phyloP scores from a whole-genome alignment of 169 alveolate genomes.

The Theileria annulata region DNA sequence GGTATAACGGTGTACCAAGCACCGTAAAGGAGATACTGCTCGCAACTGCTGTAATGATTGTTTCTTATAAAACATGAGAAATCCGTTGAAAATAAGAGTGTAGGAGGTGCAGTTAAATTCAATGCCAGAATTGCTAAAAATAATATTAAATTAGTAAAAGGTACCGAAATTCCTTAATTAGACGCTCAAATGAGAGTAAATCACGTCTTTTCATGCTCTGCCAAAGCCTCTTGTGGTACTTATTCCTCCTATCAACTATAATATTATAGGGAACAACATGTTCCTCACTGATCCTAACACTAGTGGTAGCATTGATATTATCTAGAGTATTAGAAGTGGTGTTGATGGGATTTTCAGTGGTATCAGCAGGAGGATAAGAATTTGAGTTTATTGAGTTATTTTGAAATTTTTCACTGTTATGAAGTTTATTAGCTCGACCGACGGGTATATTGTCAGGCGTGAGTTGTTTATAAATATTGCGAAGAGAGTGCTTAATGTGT shows the following conservation, averaged over 20 bases:
- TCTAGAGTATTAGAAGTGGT: not conserved
- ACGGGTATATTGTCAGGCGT: not conserved
- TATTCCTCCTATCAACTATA: slow-evolving; percentile 20
- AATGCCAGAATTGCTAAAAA: slow-evolving; percentile 13
- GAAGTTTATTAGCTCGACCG: not conserved
- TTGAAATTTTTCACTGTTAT: not conserved
- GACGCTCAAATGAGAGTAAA: slow-evolving; percentile 20
- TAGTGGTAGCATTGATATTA: not conserved
- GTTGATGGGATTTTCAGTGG: not conserved
- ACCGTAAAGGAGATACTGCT: not conserved
- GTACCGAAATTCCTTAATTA: slow-evolving; percentile 24
- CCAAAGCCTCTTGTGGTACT: slow-evolving; percentile 46
- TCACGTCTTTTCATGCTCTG: slow-evolving; percentile 45
- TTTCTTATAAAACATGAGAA: slow-evolving; percentile 27
- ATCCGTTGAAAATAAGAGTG: slow-evolving; percentile 54
- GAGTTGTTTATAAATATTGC: slow-evolving; percentile 44
- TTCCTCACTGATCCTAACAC: not conserved
- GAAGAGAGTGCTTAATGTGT: slow-evolving; percentile 39
- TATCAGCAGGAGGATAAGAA: not conserved
- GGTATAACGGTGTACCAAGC: not conserved
- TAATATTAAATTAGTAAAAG: too few species aligned
- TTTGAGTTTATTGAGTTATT: not conserved
- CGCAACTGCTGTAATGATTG: not conserved
- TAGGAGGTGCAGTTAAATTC: slow-evolving; percentile 36
- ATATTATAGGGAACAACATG: not conserved